Percentiles rank a stretch among this genome's conserved stretches.
phyloP scores from a whole-genome alignment of 2,329 filamentous ascomycete species.

The Cercospora sp. region DNA sequence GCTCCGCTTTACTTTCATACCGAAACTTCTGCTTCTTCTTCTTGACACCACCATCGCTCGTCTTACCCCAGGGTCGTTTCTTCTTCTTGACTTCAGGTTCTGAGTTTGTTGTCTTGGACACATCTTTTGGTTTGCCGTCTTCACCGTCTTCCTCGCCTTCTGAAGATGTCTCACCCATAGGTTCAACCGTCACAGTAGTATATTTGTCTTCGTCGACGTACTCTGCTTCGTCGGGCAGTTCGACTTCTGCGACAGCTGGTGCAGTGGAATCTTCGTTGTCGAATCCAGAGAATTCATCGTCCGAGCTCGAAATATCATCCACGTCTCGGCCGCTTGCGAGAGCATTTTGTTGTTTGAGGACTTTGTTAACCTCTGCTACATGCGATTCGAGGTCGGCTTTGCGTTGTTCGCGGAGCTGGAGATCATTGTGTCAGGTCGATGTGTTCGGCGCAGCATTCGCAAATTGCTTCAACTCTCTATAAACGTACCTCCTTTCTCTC shows the following conservation, averaged over 20 bases:
- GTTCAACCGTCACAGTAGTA: constrained; percentile 91
- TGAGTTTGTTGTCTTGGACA: constrained; percentile 17
- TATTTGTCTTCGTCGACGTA: constrained; percentile 96
- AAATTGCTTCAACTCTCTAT: not conserved
- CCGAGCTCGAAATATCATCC: constrained; percentile 37
- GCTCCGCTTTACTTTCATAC: constrained; percentile 85
- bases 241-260: constrained; percentile 18
- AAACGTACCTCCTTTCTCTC: constrained; percentile 70
- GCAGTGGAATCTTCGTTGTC: constrained; percentile 16
- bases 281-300: constrained; percentile 27
- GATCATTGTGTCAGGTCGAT: not conserved
- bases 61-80: constrained; percentile 50
- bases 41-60: constrained; percentile 49
- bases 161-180: constrained; percentile 59
- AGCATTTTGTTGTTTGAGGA: constrained; percentile 62
- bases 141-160: no score
- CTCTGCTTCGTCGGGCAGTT: constrained; percentile 66
- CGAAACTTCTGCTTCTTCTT: constrained; percentile 85
- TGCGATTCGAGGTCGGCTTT: constrained; percentile 80
- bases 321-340: constrained; percentile 28
- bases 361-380: constrained; percentile 70
- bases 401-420: constrained; percentile 78
- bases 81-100: constrained; percentile 28
- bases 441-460: not conserved
- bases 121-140: no score